Evolutionary conservation across 495 filamentous ascomycete genomes (phyloP), one percentile per base, ranked within the genome.

Genomic region (Xylaria grammica): DNA sequence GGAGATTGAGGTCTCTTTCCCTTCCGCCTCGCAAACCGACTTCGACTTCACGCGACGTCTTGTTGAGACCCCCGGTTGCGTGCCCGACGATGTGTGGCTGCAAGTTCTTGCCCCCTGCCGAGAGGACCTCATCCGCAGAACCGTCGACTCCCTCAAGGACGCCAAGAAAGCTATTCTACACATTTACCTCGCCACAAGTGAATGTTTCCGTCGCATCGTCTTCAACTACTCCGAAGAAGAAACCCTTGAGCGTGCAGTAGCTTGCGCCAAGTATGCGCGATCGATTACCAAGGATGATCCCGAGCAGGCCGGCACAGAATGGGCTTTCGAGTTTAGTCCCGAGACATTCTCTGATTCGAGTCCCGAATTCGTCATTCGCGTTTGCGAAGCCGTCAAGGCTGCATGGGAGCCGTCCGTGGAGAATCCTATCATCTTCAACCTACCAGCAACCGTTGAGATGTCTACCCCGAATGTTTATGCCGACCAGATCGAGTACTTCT

Each of bases 401-500:
- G 94, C 93, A 0, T 99, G 95, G 95, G 94, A 82, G 57, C 94
- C 95, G 6, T 86, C 88, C 0, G 88, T 79, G 20, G 84, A 94
- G 73, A 89, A 90, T 70, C 92, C 90, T 17, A 95, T 99, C 70
- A 94, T 99, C 74, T 97, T 99, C 85, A 99, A 99, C 77, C 85
- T 99, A 32, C 95, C 95, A 10, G 95, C 95, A 8, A 98, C 95
- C 0, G 95, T 99, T 20, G 95, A 98, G 78, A 90, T 97, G 90
- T 78, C 92, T 2, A 99, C 95, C 2, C 95, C 95, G 20, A 99
- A 99, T 71, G 85, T 97, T 54, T 99, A 96, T 72, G 95, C 95
- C 29, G 95, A 99, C 77, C 92, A 96, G 78, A 91, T 99, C 67
- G 95, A 99, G 74, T 97, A 91, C 79, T 99, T 99, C 79, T 96